phyloP scores from a whole-genome alignment of 2,329 filamentous ascomycete genomes.

The Madurella fahalii region DNA sequence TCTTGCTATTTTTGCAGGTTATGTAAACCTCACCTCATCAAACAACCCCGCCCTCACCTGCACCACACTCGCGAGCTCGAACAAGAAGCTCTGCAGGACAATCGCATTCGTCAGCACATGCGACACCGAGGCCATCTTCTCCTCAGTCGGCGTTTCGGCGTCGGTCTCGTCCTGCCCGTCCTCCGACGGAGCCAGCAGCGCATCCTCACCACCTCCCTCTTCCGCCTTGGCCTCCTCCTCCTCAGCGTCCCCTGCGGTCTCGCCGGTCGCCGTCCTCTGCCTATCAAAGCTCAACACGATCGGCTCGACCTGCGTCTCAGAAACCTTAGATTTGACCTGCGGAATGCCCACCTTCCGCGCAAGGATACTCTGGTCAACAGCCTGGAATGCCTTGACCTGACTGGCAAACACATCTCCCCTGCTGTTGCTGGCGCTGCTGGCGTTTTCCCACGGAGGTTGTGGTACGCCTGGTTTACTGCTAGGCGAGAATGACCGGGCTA shows the following conservation, averaged over 20 bases:
- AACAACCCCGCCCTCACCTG: slow-evolving; percentile 73
- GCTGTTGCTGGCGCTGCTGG: slow-evolving; percentile 18
- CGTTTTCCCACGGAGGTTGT: slow-evolving; percentile 23
- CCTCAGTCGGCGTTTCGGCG: background rate
- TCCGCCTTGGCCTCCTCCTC: slow-evolving; percentile 13
- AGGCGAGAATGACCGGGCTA: slow-evolving; percentile 40
- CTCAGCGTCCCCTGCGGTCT: slow-evolving; percentile 7
- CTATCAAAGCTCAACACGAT: slow-evolving; percentile 47
- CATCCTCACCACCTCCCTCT: slow-evolving; percentile 24
- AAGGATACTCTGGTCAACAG: slow-evolving; percentile 60
- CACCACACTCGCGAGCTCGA: slow-evolving; percentile 70
- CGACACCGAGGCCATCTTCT: slow-evolving; percentile 60
- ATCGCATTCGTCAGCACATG: slow-evolving; percentile 78
- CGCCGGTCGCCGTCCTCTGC: slow-evolving; percentile 23
- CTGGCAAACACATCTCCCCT: slow-evolving; percentile 36
- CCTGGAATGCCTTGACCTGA: slow-evolving; percentile 59
- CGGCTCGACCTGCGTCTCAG: slow-evolving; percentile 31
- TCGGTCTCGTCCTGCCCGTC: slow-evolving; percentile 17
- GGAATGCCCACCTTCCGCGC: slow-evolving; percentile 51
- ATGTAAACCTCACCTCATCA: slow-evolving; percentile 66
- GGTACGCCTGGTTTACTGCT: slow-evolving; percentile 21
- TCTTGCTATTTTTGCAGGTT: background rate
- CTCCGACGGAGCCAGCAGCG: slow-evolving; percentile 21
- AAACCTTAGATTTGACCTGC: slow-evolving; percentile 12
- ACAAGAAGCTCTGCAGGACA: slow-evolving; percentile 72